Base-by-base conservation (phyloP, 2,329 filamentous ascomycete species). In the Paramyrothecium roridum region DNA sequence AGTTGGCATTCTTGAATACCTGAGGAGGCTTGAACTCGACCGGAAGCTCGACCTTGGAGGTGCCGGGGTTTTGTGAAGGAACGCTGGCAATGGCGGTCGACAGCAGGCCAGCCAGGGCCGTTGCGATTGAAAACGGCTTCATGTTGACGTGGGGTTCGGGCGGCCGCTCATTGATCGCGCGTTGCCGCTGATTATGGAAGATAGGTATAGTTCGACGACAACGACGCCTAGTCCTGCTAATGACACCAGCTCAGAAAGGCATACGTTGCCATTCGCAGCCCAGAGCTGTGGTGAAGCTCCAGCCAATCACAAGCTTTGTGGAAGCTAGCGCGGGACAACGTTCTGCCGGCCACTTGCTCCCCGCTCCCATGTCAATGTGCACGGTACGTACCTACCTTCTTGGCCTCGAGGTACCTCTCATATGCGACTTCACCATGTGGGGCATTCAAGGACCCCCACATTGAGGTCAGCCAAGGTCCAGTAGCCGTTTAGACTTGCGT, bases 1-100 rank as follows among this genome's bases (percentile, higher is more conserved):
- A 76, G 72, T 99, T 98, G 73, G 82, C 83, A 75, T 99, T 97
- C 77, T 93, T 91, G 79, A 96, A 99, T 63, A 93, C 90, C 70
- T 91, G 90, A 16, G 93, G 89, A 53, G 93, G 92, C 73, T 84
- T 88, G 79, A 97, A 96, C 58, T 81, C 80, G 63, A 83, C 73
- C 47, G 86, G 84, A 58, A 85, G 77, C 54, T 79, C 80, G 65
- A 81, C 72, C 71, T 84, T 84, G 60, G 85, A 82, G 55, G 82
- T 79, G 63, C 43, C 70, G 60, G 52, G 67, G 66, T 47, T 43
- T 43, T 43, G 13, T 43, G 37, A 43, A 19, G 70, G 69, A 57
- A 68, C 65, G 65, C 63, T 65, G 57, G 74, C 73, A 57, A 81
- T 69, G 56, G 73, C 69, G 52, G 76, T 70, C 51, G 78, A 79